These are phyloP conservation scores for Chiua sp. DNA, from an alignment of 1,284 basidiomycete species.

Conservation along the genomic window DNA sequence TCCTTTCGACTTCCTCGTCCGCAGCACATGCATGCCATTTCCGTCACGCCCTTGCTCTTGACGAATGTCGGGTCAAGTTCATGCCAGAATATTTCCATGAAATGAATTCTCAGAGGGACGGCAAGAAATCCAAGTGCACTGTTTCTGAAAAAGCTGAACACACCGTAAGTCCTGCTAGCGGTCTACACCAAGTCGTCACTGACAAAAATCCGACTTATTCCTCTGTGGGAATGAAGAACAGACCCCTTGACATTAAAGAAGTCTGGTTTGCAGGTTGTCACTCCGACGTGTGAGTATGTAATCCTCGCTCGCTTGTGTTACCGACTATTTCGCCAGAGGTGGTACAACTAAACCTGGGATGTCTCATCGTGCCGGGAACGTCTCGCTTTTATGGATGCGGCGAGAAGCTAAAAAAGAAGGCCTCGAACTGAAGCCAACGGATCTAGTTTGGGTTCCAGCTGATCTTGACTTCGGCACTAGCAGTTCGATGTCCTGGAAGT, in stretches of 20 bases:
- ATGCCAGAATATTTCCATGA: constrained; percentile 43
- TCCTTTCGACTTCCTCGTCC: constrained; percentile 27
- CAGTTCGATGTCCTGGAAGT: constrained; percentile 24
- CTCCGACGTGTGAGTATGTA: constrained; percentile 38
- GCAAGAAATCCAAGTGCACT: constrained; percentile 15
- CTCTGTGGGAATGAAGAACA: background rate
- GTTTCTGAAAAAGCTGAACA: background rate
- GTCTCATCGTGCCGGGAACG: constrained; percentile 23
- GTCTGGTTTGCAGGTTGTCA: constrained; percentile 35
- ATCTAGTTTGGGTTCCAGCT: constrained; percentile 30
- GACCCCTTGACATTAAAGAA: constrained; percentile 28
- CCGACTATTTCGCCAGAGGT: constrained; percentile 21
- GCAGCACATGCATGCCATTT: constrained; percentile 38
- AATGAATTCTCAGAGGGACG: constrained; percentile 21
- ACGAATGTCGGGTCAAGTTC: constrained; percentile 47
- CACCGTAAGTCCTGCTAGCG: background rate
- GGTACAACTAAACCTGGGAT: constrained; percentile 19
- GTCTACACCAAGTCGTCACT: background rate
- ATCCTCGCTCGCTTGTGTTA: background rate
- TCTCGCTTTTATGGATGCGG: constrained; percentile 35
- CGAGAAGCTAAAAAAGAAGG: constrained; percentile 29
- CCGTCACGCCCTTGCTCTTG: constrained; percentile 47
- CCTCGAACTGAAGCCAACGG: constrained; percentile 26
- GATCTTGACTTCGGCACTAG: constrained; percentile 26
- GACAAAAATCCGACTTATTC: background rate